A percentile compares a stretch with the other conserved stretches of the same genome.
Conservation (phyloP, 495 filamentous ascomycete species). For the Tuber microsphaerosporum region DNA sequence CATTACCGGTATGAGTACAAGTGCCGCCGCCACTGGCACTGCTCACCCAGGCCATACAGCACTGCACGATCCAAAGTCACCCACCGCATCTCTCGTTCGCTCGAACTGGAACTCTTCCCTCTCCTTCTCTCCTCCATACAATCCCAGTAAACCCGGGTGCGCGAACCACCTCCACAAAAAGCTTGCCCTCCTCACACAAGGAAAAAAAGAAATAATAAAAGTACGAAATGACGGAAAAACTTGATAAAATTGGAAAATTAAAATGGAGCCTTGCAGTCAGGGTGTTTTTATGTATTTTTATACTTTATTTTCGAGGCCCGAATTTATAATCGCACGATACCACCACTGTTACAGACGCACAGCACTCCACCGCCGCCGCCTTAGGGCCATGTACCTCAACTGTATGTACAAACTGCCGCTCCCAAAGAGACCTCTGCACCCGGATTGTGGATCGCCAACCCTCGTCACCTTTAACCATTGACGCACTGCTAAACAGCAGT, state of each 20-base stretch:
- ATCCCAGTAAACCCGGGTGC: slow-evolving; percentile 1
- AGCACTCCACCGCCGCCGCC: slow-evolving; percentile 1
- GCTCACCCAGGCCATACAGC: background rate
- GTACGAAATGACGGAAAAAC: background rate
- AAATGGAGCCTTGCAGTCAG: background rate
- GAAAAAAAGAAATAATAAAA: background rate
- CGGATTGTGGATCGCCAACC: slow-evolving; percentile 2
- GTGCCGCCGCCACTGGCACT: background rate
- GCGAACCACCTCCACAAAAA: background rate
- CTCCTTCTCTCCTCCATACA: background rate
- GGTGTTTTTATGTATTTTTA: background rate
- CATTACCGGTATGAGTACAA: background rate
- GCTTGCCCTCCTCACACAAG: background rate
- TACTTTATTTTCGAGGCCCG: background rate
- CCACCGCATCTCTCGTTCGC: background rate
- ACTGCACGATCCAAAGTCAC: background rate
- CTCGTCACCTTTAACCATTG: background rate
- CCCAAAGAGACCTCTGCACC: slow-evolving; percentile 3
- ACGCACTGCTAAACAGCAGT: background rate
- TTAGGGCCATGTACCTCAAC: background rate
- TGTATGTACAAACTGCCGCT: background rate
- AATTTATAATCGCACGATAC: background rate
- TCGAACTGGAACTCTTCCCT: background rate
- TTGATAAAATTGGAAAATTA: background rate
- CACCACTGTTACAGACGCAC: background rate